phyloP scores from a whole-genome alignment of 2,329 filamentous ascomycete genomes.

The Colletotrichum sp. region DNA sequence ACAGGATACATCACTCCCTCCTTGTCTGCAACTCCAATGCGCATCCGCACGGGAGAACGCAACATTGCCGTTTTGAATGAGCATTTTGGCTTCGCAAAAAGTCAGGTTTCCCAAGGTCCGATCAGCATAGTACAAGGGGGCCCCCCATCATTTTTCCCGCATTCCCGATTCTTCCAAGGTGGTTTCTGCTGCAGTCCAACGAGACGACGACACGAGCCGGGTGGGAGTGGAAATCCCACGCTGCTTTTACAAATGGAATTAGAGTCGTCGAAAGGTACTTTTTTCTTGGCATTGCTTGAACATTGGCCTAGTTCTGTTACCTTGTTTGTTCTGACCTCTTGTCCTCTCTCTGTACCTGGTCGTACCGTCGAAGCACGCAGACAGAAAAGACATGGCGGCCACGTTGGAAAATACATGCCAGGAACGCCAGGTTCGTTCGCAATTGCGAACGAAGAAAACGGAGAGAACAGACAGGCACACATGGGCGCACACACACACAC shows the following conservation, averaged over 20 bases:
- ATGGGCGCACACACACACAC: background rate
- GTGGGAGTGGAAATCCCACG: constrained; percentile 12
- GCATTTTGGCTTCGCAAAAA: background rate
- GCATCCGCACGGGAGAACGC: background rate
- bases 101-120: background rate
- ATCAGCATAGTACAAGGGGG: background rate
- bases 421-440: constrained; percentile 17
- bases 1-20: background rate
- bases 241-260: constrained; percentile 7
- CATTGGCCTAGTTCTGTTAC: background rate
- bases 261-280: background rate
- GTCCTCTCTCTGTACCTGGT: background rate
- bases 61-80: background rate
- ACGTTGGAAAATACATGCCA: background rate
- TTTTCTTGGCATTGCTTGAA: background rate
- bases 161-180: background rate
- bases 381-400: background rate
- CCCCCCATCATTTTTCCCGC: background rate
- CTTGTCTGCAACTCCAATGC: background rate
- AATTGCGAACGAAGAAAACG: constrained; percentile 17
- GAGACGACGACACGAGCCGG: constrained; percentile 18
- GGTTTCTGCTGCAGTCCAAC: constrained; percentile 5
- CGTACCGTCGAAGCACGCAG: background rate
- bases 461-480: constrained; percentile 2
- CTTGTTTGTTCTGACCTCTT: background rate